Evolutionary conservation across 2,329 filamentous ascomycete species (phyloP).

Genomic region (Diplodia mutila): DNA sequence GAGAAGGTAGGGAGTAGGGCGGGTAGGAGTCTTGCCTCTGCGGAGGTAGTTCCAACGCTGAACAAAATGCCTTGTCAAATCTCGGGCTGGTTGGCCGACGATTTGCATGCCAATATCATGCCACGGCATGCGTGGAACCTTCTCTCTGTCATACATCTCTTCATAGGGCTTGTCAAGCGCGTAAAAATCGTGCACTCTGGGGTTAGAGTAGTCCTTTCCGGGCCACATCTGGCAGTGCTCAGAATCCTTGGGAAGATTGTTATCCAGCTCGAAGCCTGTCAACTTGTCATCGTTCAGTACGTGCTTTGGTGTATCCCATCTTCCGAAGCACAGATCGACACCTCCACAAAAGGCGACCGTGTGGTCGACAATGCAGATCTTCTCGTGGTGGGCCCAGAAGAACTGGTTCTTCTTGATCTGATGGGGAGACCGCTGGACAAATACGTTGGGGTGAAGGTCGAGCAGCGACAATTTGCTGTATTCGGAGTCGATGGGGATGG

Average conservation of each 20-base stretch:
- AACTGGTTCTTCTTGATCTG: constrained; percentile 99
- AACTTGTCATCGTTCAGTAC: constrained; percentile 89
- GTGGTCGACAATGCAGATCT: constrained; percentile 95
- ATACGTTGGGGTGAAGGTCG: constrained; percentile 93
- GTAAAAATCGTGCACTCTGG: constrained; percentile 93
- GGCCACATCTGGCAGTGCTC: constrained; percentile 97
- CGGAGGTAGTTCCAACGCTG: constrained; percentile 98
- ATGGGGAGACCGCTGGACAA: constrained; percentile 93
- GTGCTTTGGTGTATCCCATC: constrained; percentile 97
- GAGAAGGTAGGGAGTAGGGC: constrained; percentile 89
- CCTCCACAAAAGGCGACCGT: constrained; percentile 94
- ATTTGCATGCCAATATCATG: constrained; percentile 98
- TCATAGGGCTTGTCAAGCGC: constrained; percentile 91
- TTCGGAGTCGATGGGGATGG: constrained; percentile 96
- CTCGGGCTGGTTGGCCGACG: constrained; percentile 90
- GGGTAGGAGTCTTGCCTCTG: constrained; percentile 87
- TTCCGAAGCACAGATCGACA: constrained; percentile 93
- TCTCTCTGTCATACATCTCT: constrained; percentile 95
- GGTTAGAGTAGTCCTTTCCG: constrained; percentile 98
- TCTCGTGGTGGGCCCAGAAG: constrained; percentile 99
- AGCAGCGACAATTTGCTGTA: constrained; percentile 97
- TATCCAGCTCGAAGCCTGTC: constrained; percentile 81
- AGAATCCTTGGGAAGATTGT: constrained; percentile 75
- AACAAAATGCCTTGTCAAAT: constrained; percentile 93
- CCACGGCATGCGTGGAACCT: constrained; percentile 95